phyloP scores from a whole-genome alignment of 768 basidiomycete species.

The Podaxis sp. region DNA sequence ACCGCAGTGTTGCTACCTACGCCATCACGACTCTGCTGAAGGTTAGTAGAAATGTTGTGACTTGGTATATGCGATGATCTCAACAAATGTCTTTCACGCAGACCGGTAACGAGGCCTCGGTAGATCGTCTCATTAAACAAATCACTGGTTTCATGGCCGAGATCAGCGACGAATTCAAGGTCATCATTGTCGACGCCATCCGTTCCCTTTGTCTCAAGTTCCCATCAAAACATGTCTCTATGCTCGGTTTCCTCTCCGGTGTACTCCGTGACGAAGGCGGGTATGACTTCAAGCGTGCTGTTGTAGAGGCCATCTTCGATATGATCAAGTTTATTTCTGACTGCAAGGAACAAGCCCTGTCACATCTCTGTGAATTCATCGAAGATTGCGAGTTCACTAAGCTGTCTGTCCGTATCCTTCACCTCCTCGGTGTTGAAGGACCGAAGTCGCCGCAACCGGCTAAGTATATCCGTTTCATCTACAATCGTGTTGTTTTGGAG shows the following conservation, averaged over 20 bases:
- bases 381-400: conserved; percentile 99
- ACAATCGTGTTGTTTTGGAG: conserved; percentile 98
- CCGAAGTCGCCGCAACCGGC: conserved; percentile 95
- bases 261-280: conserved; percentile 98
- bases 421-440: conserved; percentile 93
- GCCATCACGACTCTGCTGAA: conserved; percentile 98
- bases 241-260: conserved; percentile 96
- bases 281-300: conserved; percentile 98
- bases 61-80: not conserved
- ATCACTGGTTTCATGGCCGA: conserved; percentile 99
- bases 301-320: conserved; percentile 99
- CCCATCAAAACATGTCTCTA: conserved; percentile 92
- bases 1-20: conserved; percentile 95
- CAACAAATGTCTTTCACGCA: conserved; percentile 21
- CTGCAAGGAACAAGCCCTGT: conserved; percentile 95
- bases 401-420: conserved; percentile 93
- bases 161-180: conserved; percentile 99
- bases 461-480: conserved; percentile 99
- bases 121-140: conserved; percentile 98
- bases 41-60: conserved; percentile 34
- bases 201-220: conserved; percentile 98
- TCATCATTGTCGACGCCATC: conserved; percentile 98
- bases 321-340: conserved; percentile 99
- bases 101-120: conserved; percentile 99
- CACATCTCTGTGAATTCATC: conserved; percentile 98